Evolutionary conservation across 1,139 yeast species (phyloP).

Genomic region (Yarrowia galli): DNA sequence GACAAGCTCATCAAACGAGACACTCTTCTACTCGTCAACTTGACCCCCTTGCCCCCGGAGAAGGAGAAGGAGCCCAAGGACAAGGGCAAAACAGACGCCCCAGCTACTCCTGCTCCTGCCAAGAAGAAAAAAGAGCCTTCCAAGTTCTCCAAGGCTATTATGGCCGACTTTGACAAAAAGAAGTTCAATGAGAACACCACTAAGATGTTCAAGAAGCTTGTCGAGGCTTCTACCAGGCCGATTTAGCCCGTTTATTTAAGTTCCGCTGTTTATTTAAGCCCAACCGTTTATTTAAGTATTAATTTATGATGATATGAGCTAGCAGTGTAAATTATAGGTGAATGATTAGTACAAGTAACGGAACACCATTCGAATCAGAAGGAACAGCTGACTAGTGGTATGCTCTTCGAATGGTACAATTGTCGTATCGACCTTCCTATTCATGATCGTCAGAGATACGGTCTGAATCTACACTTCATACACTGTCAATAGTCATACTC

Average conservation of each 20-base stretch:
- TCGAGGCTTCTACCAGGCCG: slow-evolving; percentile 24
- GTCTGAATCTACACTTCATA: too few species aligned
- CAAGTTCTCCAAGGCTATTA: slow-evolving; percentile 13
- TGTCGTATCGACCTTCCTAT: too few species aligned
- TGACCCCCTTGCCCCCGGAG: slow-evolving; percentile 28
- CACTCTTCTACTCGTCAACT: not conserved
- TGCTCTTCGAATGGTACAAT: too few species aligned
- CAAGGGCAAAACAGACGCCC: not conserved
- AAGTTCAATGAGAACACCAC: slow-evolving; percentile 29
- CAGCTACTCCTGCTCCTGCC: not conserved
- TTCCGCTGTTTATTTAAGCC: too few species aligned
- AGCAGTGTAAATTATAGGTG: too few species aligned
- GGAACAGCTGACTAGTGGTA: too few species aligned
- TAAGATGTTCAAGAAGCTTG: slow-evolving; percentile 23
- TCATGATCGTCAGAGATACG: too few species aligned
- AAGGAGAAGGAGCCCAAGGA: slow-evolving; percentile 23
- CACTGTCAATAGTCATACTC: slow-evolving; percentile 1
- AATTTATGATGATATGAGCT: too few species aligned
- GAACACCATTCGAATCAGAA: too few species aligned
- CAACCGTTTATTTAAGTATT: too few species aligned
- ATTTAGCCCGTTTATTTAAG: not conserved
- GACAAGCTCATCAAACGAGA: slow-evolving; percentile 20
- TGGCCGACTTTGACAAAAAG: slow-evolving; percentile 25
- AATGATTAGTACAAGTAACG: too few species aligned
- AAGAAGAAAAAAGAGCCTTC: slow-evolving; percentile 32